Base-by-base conservation (phyloP, 352 stramenopile species). In the Phytopythium litorale region DNA sequence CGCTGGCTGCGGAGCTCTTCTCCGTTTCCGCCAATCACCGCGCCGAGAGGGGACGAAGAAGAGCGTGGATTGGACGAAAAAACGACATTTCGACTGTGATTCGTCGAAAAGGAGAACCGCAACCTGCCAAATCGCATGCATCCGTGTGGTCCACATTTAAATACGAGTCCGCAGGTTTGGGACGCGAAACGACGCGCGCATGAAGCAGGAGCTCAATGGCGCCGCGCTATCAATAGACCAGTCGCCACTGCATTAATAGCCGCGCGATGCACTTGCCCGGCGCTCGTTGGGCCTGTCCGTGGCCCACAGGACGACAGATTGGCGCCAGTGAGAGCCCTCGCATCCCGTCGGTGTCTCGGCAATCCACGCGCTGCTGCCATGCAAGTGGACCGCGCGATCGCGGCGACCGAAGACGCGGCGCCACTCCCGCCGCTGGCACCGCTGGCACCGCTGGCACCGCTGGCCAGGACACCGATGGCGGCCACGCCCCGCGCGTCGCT, bases 21-120 rank as follows among this genome's bases (percentile, higher is more conserved):
- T 1, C 0, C 13, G 13, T 63, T 63, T 56, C 57, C 45, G 16
- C 57, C 57, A 63, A 63, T 63, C 33, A 49, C 0, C 12, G 35
- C 15, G 35, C 35, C 6, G 8, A 1, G 8, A 16, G 35, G 1
- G 35, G 35, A 11, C 0, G 7, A 32, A 9, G 7, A 11, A 40
- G 35, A 15, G 35, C 35, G 7, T 0, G 35, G 8, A 59, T 59
- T 58, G 53, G 53, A 19, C 19, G 35, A 49, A 56, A 49, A 23
- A 35, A 32, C 18, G 16, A 18, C 4, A 49, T 28, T 15, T 50
- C 8, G 21, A 33, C 18, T 5, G 23, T 35, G 48, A 35, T 54
- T 32, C 48, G 28, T 11, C 9, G 12, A 54, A 54, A 54, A 54
- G 9, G 6, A 13, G 5, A 35, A 1, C 48, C 3, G 4, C 4